These are phyloP conservation scores for Auricularia heimuer DNA, from an alignment of 768 basidiomycete genomes.

Conservation along the genomic window DNA sequence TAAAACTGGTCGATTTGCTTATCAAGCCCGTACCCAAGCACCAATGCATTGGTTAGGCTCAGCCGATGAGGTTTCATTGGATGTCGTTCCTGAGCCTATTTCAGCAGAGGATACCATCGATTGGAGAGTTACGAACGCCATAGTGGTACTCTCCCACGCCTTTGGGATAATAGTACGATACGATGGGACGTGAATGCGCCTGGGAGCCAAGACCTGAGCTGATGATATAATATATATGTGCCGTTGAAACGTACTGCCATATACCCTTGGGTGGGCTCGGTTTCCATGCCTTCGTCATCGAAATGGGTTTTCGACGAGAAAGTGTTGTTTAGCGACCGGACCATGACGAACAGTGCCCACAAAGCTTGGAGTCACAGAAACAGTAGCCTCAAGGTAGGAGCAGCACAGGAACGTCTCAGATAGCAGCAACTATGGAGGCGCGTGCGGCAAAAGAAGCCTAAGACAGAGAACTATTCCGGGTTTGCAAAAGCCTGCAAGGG, in stretches of 20 bases:
- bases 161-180: slow-evolving; percentile 94
- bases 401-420: no score
- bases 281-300: neutral
- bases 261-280: neutral
- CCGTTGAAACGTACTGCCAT: neutral
- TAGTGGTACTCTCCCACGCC: slow-evolving; percentile 94
- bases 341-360: neutral
- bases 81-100: slow-evolving; percentile 68
- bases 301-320: neutral
- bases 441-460: neutral
- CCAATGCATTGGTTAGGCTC: slow-evolving; percentile 92
- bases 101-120: neutral
- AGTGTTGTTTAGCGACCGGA: neutral
- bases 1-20: slow-evolving; percentile 90
- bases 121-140: slow-evolving; percentile 43
- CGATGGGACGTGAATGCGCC: slow-evolving; percentile 79
- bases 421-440: no score
- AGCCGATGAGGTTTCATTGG: slow-evolving; percentile 98
- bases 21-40: slow-evolving; percentile 92
- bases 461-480: neutral
- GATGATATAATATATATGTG: neutral
- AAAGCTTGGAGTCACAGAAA: no score
- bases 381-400: no score
- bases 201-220: slow-evolving; percentile 15
- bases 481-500: neutral